Base-by-base conservation (phyloP, 140 eudicot genomes). In the Cichorium intybus region DNA sequence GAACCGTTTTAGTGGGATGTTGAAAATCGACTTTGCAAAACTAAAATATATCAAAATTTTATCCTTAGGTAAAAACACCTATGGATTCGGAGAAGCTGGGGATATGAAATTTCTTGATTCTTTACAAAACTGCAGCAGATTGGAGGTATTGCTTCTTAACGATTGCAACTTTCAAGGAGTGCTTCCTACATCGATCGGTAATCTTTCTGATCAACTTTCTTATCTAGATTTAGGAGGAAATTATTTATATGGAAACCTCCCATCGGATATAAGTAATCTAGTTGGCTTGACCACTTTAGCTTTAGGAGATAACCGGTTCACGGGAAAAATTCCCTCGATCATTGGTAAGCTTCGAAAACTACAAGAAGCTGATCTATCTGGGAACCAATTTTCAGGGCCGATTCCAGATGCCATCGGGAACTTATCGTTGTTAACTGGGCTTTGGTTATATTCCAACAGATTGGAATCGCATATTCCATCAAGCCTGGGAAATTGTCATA, bases 361-460 rank as follows among this genome's bases (percentile, higher is more conserved):
- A 24, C 53, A 41, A 16, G 17, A 2, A 7, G 34, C 34, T 60
- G 6, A 0, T 11, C 7, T 80, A 10, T 16, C 0, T 0, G 6
- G 3, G 7, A 70, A 59, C 53, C 60, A 71, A 11, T 29, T 80
- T 5, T 33, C 64, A 1, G 85, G 85, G 31, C 11, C 10, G 4
- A 70, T 75, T 24, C 75, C 85, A 15, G 43, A 56, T 6, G 5
- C 64, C 15, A 43, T 80, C 0, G 85, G 85, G 43, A 80, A 80
- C 56, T 34, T 80, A 50, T 51, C 81, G 1, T 18, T 41, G 20
- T 55, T 80, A 23, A 23, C 10, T 10, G 10, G 8, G 5, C 78
- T 75, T 12, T 0, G 12, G 9, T 14, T 79, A 45, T 6, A 5
- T 11, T 12, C 56, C 22, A 79, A 79, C n/a, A 52, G 21, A 4